Evolutionary conservation across 2,329 filamentous ascomycete species (phyloP).

Genomic region (Fusarium pseudocircinatum): DNA sequence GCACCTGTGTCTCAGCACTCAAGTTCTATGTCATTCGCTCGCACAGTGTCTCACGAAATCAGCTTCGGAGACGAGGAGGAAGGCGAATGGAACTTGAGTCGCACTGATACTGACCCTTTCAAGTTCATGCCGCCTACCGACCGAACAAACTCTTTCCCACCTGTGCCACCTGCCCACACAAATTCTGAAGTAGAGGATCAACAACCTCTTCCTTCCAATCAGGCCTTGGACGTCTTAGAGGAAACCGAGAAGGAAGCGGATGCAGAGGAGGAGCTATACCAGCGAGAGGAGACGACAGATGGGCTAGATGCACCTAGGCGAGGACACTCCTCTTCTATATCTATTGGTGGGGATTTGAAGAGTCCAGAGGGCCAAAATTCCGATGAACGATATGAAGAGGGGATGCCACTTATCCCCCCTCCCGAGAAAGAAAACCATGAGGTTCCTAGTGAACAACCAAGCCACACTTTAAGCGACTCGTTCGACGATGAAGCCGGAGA

Average conservation of each 20-base stretch:
- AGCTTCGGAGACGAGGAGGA: slow-evolving; percentile 70
- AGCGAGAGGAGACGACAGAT: slow-evolving; percentile 23
- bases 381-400: slow-evolving; percentile 75
- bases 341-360: slow-evolving; percentile 56
- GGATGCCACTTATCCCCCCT: slow-evolving; percentile 68
- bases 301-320: slow-evolving; percentile 20
- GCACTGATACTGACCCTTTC: slow-evolving; percentile 66
- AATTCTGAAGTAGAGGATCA: slow-evolving; percentile 44
- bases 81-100: slow-evolving; percentile 64
- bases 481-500: slow-evolving; percentile 60
- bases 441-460: slow-evolving; percentile 28
- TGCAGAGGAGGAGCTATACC: slow-evolving; percentile 52
- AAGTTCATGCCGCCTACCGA: slow-evolving; percentile 67
- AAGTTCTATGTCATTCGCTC: slow-evolving; percentile 70
- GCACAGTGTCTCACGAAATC: slow-evolving; percentile 70
- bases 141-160: slow-evolving; percentile 71
- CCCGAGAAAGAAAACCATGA: slow-evolving; percentile 14
- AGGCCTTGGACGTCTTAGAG: slow-evolving; percentile 64
- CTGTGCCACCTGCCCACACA: slow-evolving; percentile 56
- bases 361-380: slow-evolving; percentile 54
- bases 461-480: slow-evolving; percentile 38
- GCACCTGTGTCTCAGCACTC: slow-evolving; percentile 61
- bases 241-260: slow-evolving; percentile 61
- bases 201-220: slow-evolving; percentile 57
- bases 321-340: slow-evolving; percentile 46